Evolutionary conservation across 805 yeast genomes (phyloP), one percentile per base, ranked within the genome.

Genomic region (Lachancea cidri): DNA sequence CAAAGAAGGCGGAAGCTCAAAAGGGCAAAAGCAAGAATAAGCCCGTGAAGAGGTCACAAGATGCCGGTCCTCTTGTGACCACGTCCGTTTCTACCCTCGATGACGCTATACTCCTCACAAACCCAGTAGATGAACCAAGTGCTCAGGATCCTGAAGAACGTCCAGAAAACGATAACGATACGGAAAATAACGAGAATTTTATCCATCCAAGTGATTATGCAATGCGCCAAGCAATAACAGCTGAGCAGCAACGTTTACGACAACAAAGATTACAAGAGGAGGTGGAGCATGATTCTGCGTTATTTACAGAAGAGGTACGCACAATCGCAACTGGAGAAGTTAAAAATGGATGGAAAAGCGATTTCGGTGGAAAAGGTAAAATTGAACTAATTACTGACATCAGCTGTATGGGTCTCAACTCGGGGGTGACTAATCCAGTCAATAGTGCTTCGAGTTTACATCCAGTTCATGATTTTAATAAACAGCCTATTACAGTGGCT

Each of bases 261-360:
- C 60, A 55, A 33, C 59, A 54, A 44, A 60, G 53, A 37, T 44
- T 57, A n/a, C 57, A 52, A 39, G 60, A 57, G 33, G 63, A 58
- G 35, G 41, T 53, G 16, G 53, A 55, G 44, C 58, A 60, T 29
- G 70, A 65, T 14, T 57, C 64, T n/a, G 65, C 68, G 3, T 45
- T 84, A 11, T 83, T 74, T 51, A 61, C 79, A 9, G 94, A 88
- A 59, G 96, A 89, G 54, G 73, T 75, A 5, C 72, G 89, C 22
- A 76, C 85, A 4, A 67, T 93, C 6, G 75, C 82, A 9, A 74
- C 79, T 41, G 96, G 96, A 8, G 95, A 86, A 46, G 64, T 87
- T 56, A 86, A 84, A 57, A 71, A 76, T 22, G 99, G 99, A 3
- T 93, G 99, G 99, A 93, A 93, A 60, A 79, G 93, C 1, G 98